Evolutionary conservation across 2,329 filamentous ascomycete species (phyloP).

Genomic region (Fusarium succisae): DNA sequence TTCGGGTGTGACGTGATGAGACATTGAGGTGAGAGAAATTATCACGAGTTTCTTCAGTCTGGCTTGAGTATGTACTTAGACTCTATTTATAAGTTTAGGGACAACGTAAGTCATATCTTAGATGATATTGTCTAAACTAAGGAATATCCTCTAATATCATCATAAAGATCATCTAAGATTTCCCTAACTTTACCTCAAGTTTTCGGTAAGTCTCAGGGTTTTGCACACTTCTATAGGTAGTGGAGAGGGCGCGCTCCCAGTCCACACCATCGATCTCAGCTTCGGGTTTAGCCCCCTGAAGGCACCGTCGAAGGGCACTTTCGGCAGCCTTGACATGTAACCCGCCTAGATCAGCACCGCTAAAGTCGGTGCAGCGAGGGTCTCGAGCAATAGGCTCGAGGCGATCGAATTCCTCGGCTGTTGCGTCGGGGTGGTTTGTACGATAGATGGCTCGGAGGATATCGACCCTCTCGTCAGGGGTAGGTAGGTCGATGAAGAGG

Average conservation of each 20-base stretch:
- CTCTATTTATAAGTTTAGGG: too few species aligned
- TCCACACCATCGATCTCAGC: conserved; percentile 51
- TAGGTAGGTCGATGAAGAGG: conserved; percentile 90
- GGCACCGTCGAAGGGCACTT: conserved; percentile 56
- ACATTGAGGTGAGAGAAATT: background rate
- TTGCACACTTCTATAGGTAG: conserved; percentile 61
- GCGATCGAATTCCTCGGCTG: conserved; percentile 59
- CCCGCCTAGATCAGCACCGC: conserved; percentile 69
- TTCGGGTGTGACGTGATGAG: background rate
- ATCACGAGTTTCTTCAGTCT: background rate
- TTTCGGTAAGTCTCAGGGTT: conserved; percentile 56
- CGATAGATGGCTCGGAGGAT: conserved; percentile 78
- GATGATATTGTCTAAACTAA: background rate
- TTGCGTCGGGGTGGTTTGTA: conserved; percentile 50
- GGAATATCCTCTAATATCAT: background rate
- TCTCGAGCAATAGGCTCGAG: conserved; percentile 74
- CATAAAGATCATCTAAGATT: background rate
- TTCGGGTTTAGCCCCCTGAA: conserved; percentile 39
- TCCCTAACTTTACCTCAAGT: conserved; percentile 37
- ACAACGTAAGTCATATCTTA: background rate
- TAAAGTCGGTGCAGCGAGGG: conserved; percentile 77
- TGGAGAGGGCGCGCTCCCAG: conserved; percentile 62
- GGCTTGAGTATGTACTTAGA: background rate
- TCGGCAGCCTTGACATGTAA: conserved; percentile 60
- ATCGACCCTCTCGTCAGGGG: conserved; percentile 79